Percentiles rank a stretch among this genome's conserved stretches.
Evolutionary conservation across 2,329 filamentous ascomycete species (phyloP).

Genomic region (Apiospora hydei): DNA sequence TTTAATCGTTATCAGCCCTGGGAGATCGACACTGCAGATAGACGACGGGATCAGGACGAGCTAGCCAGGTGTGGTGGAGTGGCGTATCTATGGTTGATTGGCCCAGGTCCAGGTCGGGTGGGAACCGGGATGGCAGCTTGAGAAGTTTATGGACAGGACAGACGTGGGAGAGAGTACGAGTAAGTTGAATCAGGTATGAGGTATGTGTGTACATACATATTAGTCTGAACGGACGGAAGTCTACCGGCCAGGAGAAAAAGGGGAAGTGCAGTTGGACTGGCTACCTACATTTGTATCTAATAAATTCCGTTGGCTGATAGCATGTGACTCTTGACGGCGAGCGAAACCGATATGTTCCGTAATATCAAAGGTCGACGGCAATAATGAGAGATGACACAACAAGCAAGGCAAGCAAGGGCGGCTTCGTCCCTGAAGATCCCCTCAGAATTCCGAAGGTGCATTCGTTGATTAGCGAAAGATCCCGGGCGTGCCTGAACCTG

Average conservation of each 20-base stretch:
- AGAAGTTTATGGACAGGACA: not conserved
- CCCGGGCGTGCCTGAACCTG: slow-evolving; percentile 2
- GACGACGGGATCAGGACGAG: not conserved
- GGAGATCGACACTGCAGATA: slow-evolving; percentile 12
- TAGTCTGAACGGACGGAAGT: not conserved
- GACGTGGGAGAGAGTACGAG: not conserved
- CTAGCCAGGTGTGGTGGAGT: slow-evolving; percentile 10
- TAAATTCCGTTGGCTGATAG: not conserved
- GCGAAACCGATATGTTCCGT: not conserved
- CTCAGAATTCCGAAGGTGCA: slow-evolving; percentile 1
- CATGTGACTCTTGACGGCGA: not conserved
- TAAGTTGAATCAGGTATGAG: not conserved
- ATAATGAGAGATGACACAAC: not conserved
- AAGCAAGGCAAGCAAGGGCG: not conserved
- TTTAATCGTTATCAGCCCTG: slow-evolving; percentile 12
- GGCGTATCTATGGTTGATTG: not conserved
- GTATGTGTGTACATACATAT: not conserved
- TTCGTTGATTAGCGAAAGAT: not conserved
- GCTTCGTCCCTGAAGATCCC: slow-evolving; percentile 5
- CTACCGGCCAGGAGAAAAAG: not conserved
- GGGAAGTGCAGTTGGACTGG: not conserved
- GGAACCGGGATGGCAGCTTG: not conserved
- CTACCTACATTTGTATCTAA: slow-evolving; percentile 5
- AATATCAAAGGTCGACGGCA: not conserved
- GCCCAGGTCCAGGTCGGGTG: not conserved